Evolutionary conservation across 371 early-diverging fungal genomes (phyloP).

Genomic region (Mucor ambiguus): DNA sequence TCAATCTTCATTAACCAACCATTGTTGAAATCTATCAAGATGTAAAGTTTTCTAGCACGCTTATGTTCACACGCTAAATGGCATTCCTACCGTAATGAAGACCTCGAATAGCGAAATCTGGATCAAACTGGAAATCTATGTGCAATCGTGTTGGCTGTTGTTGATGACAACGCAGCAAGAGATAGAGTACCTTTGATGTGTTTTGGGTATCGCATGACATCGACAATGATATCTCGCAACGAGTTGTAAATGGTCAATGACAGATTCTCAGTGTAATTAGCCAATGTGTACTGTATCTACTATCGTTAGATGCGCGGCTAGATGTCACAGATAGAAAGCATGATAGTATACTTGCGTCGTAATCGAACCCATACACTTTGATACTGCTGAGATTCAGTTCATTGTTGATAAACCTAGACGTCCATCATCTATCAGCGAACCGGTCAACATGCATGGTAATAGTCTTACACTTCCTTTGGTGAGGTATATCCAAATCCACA

Average conservation of each 20-base stretch:
- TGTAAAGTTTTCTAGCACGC: background rate
- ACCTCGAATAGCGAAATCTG: slow-evolving; percentile 66
- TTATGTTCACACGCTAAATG: background rate
- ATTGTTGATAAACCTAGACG: slow-evolving; percentile 49
- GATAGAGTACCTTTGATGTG: slow-evolving; percentile 35
- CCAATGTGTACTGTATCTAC: slow-evolving; percentile 57
- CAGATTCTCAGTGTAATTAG: slow-evolving; percentile 60
- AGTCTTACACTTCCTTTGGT: slow-evolving; percentile 20
- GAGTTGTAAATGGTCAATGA: slow-evolving; percentile 62
- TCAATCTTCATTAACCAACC: slow-evolving; percentile 75
- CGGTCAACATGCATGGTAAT: background rate
- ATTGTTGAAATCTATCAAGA: slow-evolving; percentile 48
- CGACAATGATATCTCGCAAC: slow-evolving; percentile 57
- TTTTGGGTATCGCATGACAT: slow-evolving; percentile 58
- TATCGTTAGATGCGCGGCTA: background rate
- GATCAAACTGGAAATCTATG: slow-evolving; percentile 57
- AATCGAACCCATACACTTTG: slow-evolving; percentile 55
- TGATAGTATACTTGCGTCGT: slow-evolving; percentile 38
- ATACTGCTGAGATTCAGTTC: slow-evolving; percentile 46
- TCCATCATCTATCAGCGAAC: background rate
- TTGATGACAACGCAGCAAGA: background rate
- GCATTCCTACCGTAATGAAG: slow-evolving; percentile 53
- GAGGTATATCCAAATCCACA: slow-evolving; percentile 22
- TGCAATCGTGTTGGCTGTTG: background rate
- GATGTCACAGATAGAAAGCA: background rate